Percentiles rank a stretch among this genome's conserved stretches.
phyloP scores from a whole-genome alignment of 805 yeast genomes.

The Suhomyces prunicola region DNA sequence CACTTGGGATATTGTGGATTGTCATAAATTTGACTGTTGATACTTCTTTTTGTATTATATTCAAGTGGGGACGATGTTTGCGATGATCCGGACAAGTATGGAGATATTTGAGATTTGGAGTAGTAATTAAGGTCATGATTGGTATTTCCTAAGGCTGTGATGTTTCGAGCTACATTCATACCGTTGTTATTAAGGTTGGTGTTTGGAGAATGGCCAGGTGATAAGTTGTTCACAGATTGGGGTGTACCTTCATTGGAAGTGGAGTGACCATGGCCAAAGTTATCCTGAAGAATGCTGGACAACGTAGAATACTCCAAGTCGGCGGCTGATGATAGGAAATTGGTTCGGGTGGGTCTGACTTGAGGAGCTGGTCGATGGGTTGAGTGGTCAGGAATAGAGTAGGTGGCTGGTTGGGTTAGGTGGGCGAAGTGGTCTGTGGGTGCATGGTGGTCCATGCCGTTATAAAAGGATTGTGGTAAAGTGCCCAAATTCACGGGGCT shows the following conservation, averaged over 20 bases:
- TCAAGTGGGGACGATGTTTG: conserved; percentile 15
- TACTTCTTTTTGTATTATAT: background rate
- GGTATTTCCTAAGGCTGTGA: background rate
- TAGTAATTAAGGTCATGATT: background rate
- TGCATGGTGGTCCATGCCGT: background rate
- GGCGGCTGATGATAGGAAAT: conserved; percentile 67
- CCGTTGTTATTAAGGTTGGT: conserved; percentile 2
- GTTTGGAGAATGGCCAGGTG: conserved; percentile 37
- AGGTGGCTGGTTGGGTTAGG: background rate
- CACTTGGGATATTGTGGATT: conserved; percentile 39
- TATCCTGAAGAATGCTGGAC: conserved; percentile 60
- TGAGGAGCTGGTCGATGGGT: background rate
- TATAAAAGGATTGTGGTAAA: background rate
- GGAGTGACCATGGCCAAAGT: conserved; percentile 25
- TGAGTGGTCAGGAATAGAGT: background rate
- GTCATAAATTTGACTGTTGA: conserved; percentile 14
- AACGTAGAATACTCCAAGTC: conserved; percentile 69
- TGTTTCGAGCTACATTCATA: conserved; percentile 4
- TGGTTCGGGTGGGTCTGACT: conserved; percentile 26
- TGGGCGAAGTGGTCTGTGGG: background rate
- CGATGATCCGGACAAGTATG: conserved; percentile 12
- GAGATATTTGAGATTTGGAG: conserved; percentile 8
- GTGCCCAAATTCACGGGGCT: background rate
- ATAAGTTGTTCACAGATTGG: conserved; percentile 25
- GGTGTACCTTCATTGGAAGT: conserved; percentile 40